Evolutionary conservation across 1,284 basidiomycete genomes (phyloP).

Genomic region (Boletus sp.): DNA sequence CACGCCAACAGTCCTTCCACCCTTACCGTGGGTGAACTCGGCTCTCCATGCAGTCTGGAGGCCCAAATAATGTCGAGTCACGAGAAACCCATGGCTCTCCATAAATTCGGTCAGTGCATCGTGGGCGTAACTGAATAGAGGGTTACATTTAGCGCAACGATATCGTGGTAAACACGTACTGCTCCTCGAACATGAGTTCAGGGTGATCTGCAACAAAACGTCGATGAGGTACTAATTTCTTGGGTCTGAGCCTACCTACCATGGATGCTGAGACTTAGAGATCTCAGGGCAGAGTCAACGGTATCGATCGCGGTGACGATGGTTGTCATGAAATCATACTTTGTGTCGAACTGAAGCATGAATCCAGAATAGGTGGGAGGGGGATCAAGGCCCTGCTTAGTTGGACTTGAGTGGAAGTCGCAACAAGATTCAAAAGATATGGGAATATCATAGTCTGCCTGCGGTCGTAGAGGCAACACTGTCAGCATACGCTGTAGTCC

Average conservation of each 20-base stretch:
- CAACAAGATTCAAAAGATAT: conserved; percentile 33
- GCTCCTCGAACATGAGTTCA: conserved; percentile 54
- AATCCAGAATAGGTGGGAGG: conserved; percentile 42
- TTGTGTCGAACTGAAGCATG: conserved; percentile 16
- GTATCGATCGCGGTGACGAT: conserved; percentile 46
- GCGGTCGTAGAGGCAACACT: not conserved
- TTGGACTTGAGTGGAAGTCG: conserved; percentile 25
- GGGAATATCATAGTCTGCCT: conserved; percentile 21
- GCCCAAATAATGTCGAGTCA: conserved; percentile 57
- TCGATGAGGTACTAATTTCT: not conserved
- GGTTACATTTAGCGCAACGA: conserved; percentile 1
- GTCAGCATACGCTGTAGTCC: conserved; percentile 4
- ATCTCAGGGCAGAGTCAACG: conserved; percentile 44
- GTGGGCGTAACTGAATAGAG: conserved; percentile 49
- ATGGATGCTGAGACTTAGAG: conserved; percentile 57
- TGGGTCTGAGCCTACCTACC: conserved; percentile 35
- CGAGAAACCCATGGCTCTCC: conserved; percentile 55
- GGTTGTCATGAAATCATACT: conserved; percentile 34
- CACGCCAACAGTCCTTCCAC: conserved; percentile 63
- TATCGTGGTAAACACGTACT: conserved; percentile 33
- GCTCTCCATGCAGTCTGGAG: conserved; percentile 79
- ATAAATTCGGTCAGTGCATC: conserved; percentile 54
- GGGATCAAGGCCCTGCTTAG: conserved; percentile 21
- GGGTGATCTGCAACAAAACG: conserved; percentile 43
- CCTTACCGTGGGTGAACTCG: conserved; percentile 55